Evolutionary conservation across 2,329 filamentous ascomycete species (phyloP).

Genomic region (Aplosporella prunicola): DNA sequence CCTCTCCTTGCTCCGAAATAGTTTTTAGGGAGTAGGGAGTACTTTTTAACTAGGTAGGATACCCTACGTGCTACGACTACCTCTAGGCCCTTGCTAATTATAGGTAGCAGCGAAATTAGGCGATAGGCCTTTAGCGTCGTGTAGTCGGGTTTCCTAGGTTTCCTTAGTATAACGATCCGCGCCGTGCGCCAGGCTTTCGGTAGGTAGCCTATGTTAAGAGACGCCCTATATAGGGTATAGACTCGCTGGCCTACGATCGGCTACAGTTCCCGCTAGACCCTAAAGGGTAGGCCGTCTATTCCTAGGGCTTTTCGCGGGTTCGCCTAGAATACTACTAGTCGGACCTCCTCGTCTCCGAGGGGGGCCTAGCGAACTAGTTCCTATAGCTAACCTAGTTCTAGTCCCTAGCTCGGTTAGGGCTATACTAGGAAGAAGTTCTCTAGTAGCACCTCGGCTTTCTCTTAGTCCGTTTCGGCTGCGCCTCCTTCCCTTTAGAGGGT

Average conservation of each 20-base stretch:
- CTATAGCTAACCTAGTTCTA: too few relatives aligned
- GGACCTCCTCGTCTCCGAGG: background rate
- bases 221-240: background rate
- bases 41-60: slow-evolving; percentile 14
- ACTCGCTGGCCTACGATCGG: background rate
- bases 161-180: slow-evolving; percentile 13
- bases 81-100: slow-evolving; percentile 15
- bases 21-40: slow-evolving; percentile 16
- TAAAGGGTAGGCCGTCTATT: background rate
- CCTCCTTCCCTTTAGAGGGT: background rate
- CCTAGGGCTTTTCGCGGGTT: background rate
- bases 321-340: background rate
- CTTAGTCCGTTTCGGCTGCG: background rate
- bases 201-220: background rate
- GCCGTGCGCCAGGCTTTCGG: slow-evolving; percentile 9
- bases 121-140: slow-evolving; percentile 16
- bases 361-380: background rate
- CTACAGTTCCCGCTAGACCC: background rate
- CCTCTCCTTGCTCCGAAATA: slow-evolving; percentile 17
- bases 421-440: slow-evolving; percentile 1
- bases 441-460: slow-evolving; percentile 2
- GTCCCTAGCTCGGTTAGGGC: background rate
- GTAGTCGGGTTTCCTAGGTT: slow-evolving; percentile 19
- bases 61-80: slow-evolving; percentile 15
- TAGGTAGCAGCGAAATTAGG: slow-evolving; percentile 19